Evolutionary conservation across 345 rosid genomes (phyloP).

Genomic region (Gossypium rotundifolium): DNA sequence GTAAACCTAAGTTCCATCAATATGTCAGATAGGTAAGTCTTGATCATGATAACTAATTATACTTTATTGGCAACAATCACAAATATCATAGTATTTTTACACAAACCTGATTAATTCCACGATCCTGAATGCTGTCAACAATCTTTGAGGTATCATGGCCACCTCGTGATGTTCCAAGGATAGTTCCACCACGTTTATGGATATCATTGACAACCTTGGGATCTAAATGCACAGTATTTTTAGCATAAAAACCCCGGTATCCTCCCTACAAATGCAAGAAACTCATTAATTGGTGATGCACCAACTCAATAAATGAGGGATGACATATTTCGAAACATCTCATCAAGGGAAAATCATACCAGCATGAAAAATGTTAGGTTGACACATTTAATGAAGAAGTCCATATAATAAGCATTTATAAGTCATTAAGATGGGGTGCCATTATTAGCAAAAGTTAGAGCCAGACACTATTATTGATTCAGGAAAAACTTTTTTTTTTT

Average conservation of each 20-base stretch:
- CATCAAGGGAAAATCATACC: background rate
- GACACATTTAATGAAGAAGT: background rate
- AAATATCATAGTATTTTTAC: background rate
- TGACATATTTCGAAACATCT: background rate
- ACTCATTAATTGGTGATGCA: background rate
- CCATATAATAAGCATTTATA: background rate
- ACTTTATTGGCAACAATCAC: background rate
- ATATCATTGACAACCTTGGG: slow-evolving; percentile 68
- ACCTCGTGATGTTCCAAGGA: slow-evolving; percentile 76
- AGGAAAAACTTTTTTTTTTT: background rate
- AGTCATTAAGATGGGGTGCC: background rate
- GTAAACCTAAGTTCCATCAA: slow-evolving; percentile 46
- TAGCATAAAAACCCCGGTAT: slow-evolving; percentile 72
- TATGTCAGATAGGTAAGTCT: background rate
- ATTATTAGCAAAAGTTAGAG: background rate
- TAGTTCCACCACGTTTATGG: slow-evolving; percentile 78
- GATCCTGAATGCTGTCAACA: slow-evolving; percentile 84
- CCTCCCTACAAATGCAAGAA: slow-evolving; percentile 53
- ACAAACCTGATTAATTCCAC: slow-evolving; percentile 72
- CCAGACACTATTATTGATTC: background rate
- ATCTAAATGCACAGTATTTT: slow-evolving; percentile 49
- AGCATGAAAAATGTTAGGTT: background rate
- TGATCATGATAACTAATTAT: background rate
- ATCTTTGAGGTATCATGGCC: slow-evolving; percentile 74
- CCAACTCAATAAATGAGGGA: background rate